These are phyloP conservation scores for Fagopyrum tataricum DNA, from an alignment of 148 eudicot genomes.

Conservation along the genomic window DNA sequence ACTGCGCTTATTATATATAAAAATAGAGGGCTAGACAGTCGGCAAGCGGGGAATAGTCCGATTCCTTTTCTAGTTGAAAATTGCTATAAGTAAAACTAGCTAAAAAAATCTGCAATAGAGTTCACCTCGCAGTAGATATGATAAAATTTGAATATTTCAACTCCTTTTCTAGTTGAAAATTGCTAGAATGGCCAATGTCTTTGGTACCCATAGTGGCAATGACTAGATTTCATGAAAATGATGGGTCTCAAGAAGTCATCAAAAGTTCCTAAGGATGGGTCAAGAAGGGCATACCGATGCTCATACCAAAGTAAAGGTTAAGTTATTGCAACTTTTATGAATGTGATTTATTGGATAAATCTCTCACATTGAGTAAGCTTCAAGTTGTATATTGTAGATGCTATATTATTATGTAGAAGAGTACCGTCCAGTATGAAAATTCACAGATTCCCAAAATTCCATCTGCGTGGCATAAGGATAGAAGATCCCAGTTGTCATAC, in stretches of 20 bases:
- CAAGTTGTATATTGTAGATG: constrained; percentile 46
- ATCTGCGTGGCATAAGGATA: no score
- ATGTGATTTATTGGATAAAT: neutral
- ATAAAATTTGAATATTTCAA: neutral
- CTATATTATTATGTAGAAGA: constrained; percentile 81
- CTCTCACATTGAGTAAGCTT: neutral
- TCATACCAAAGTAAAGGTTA: constrained; percentile 53
- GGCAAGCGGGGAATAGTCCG: no score
- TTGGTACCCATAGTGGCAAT: constrained; percentile 40
- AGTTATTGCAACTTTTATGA: neutral
- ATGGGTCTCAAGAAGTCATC: constrained; percentile 59
- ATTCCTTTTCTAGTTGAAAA: no score
- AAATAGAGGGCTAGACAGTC: no score
- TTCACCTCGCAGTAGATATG: no score
- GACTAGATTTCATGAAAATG: constrained; percentile 40
- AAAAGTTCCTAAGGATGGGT: constrained; percentile 36
- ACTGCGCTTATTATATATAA: no score
- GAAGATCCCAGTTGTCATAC: no score
- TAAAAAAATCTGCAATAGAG: no score
- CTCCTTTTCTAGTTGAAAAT: constrained; percentile 20
- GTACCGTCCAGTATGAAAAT: constrained; percentile 56
- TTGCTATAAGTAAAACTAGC: no score
- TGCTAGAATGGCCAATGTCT: constrained; percentile 27
- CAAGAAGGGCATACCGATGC: constrained; percentile 25
- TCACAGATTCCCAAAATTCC: no score